Evolutionary conservation across 768 basidiomycete species (phyloP).

Genomic region (Mrakia frigida): DNA sequence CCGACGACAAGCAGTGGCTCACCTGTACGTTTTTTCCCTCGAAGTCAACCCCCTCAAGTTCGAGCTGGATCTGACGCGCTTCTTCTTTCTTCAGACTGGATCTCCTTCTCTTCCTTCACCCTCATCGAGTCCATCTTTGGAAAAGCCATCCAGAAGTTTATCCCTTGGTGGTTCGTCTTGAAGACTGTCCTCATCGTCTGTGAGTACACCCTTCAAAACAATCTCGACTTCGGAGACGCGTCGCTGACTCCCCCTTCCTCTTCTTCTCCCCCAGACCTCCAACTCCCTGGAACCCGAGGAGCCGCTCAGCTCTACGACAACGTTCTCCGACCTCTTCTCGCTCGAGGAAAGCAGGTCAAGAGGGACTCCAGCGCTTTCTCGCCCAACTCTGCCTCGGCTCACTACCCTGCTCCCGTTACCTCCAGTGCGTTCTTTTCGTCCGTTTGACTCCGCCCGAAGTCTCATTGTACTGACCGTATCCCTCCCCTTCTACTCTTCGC

Average conservation of each 20-base stretch:
- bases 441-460: background rate
- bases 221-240: too few relatives aligned
- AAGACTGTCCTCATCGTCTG: slow-evolving; percentile 84
- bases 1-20: slow-evolving; percentile 38
- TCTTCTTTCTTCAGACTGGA: slow-evolving; percentile 9
- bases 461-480: background rate
- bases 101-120: slow-evolving; percentile 13
- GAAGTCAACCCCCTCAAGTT: background rate
- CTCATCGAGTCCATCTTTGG: slow-evolving; percentile 50
- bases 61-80: background rate
- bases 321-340: slow-evolving; percentile 72
- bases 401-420: background rate
- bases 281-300: slow-evolving; percentile 58
- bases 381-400: background rate
- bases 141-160: slow-evolving; percentile 57
- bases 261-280: slow-evolving; percentile 48
- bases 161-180: slow-evolving; percentile 56
- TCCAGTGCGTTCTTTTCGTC: background rate
- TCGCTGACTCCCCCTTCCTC: slow-evolving; percentile 38
- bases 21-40: slow-evolving; percentile 51
- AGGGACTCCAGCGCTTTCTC: background rate
- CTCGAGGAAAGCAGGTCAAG: background rate
- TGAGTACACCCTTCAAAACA: too few relatives aligned
- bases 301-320: slow-evolving; percentile 74
- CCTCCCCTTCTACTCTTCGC: background rate